Evolutionary conservation across 805 yeast species (phyloP), one percentile per base, ranked within the genome.

Genomic region (Starmerella roubikii): DNA sequence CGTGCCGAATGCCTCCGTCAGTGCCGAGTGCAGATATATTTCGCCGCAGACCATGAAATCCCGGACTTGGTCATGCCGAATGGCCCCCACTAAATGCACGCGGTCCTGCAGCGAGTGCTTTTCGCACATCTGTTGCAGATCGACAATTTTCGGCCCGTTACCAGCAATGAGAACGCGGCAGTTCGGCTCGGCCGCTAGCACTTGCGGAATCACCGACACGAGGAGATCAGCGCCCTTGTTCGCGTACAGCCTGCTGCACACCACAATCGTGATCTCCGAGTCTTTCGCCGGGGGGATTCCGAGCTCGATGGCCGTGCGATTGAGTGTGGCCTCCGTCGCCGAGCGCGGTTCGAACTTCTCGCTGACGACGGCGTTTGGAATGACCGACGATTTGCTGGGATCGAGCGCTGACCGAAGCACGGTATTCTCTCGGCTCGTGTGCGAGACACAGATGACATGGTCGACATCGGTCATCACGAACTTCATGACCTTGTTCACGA

Each of bases 1-100:
- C 0, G 98, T 91, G 2, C 99, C 99, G 60, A 91, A 91, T 0
- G 97, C 98, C 56, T 91, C 99, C 0, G 97, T 91, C 30, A 91
- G 65, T 1, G 95, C 77, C 0, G 98, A 86, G 58, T 91, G 97
- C 22, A 91, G 59, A 55, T 86, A 91, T 10, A 91, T 88, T 52
- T 91, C 93, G 16, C 98, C 99, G 46, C 75, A 72, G 5, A 85
- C 75, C 94, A 91, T 83, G 11, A 88, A 81, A 49, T 86, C 84
- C 35, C 97, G 65, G 8, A 91, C 98, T 49, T 80, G 77, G 55
- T 91, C 97, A 56, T 91, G 99, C 30, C 79, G 73, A 0, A 91
- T 79, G 12, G 85, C 76, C 1, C 98, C 98, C 25, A 84, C 66
- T 13, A 91, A 65, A 30, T 76, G 74, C 1, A 91, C 96, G 35